These are phyloP conservation scores for Solanum arcanum DNA, from an alignment of 257 asterid species.

Conservation along the genomic window DNA sequence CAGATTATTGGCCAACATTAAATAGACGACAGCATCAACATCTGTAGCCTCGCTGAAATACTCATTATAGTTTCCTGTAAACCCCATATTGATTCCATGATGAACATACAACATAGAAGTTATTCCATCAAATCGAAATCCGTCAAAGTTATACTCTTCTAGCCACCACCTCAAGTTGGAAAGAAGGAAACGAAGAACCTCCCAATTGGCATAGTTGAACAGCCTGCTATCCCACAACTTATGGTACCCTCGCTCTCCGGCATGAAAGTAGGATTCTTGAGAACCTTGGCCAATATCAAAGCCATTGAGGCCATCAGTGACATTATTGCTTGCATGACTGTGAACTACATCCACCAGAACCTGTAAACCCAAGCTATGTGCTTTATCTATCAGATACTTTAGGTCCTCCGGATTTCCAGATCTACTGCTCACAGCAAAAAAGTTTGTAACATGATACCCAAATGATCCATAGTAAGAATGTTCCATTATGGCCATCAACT, in stretches of 20 bases:
- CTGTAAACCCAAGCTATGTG: slow-evolving; percentile 79
- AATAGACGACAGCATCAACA: slow-evolving; percentile 85
- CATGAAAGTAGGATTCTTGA: slow-evolving; percentile 87
- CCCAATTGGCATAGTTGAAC: slow-evolving; percentile 91
- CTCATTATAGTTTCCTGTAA: slow-evolving; percentile 72
- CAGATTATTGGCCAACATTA: slow-evolving; percentile 86
- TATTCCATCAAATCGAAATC: slow-evolving; percentile 95
- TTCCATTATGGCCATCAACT: slow-evolving; percentile 97
- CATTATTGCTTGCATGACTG: slow-evolving; percentile 89
- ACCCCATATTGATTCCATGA: slow-evolving; percentile 76
- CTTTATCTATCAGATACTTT: slow-evolving; percentile 87
- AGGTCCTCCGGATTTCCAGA: slow-evolving; percentile 97
- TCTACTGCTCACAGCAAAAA: slow-evolving; percentile 87
- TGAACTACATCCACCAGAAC: slow-evolving; percentile 92
- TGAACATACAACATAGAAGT: slow-evolving; percentile 96
- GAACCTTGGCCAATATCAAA: slow-evolving; percentile 86
- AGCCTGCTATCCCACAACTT: slow-evolving; percentile 88
- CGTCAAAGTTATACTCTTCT: slow-evolving; percentile 86
- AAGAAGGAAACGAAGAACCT: slow-evolving; percentile 91
- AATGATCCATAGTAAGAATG: slow-evolving; percentile 94
- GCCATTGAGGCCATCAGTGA: slow-evolving; percentile 87
- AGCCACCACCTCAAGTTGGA: slow-evolving; percentile 98
- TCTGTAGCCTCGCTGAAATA: slow-evolving; percentile 83
- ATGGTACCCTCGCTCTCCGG: slow-evolving; percentile 86
- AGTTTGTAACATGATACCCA: slow-evolving; percentile 93